Conservation (phyloP, 202 grass and related monocot species). For the Bolboschoenoplectus hybrid region DNA sequence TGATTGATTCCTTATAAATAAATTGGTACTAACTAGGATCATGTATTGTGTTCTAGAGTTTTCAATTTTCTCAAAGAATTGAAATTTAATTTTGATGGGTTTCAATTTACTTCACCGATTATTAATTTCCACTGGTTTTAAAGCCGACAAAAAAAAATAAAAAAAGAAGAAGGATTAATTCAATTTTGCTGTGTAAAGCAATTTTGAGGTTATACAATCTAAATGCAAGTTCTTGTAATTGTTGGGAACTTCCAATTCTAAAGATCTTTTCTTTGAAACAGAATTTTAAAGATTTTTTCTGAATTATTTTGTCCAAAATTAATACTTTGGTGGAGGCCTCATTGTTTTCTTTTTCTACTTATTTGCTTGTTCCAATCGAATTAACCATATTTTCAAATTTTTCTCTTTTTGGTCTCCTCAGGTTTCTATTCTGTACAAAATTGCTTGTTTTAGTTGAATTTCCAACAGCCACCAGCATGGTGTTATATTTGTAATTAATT, state of each 20-base stretch:
- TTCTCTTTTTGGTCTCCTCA: background rate
- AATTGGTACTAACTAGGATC: background rate
- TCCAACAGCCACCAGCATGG: background rate
- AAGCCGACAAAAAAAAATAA: background rate
- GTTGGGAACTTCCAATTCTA: background rate
- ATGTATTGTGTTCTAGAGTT: background rate
- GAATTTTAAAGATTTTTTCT: background rate
- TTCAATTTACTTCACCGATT: constrained; percentile 5
- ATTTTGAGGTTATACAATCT: constrained; percentile 3
- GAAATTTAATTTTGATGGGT: constrained; percentile 2
- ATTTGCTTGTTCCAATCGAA: background rate
- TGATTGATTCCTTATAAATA: background rate
- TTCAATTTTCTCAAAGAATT: background rate
- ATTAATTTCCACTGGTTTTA: background rate
- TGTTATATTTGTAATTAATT: background rate
- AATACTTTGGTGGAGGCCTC: background rate
- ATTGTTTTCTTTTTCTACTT: background rate
- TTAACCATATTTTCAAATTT: background rate
- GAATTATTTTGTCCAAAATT: background rate
- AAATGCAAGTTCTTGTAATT: background rate
- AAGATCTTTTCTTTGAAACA: background rate
- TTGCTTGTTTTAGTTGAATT: constrained; percentile 4
- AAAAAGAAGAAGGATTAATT: background rate
- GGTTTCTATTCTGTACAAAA: background rate
- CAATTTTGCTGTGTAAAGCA: background rate